Conservation (phyloP, 2,329 filamentous ascomycete genomes). For the Fusarium anguioides region DNA sequence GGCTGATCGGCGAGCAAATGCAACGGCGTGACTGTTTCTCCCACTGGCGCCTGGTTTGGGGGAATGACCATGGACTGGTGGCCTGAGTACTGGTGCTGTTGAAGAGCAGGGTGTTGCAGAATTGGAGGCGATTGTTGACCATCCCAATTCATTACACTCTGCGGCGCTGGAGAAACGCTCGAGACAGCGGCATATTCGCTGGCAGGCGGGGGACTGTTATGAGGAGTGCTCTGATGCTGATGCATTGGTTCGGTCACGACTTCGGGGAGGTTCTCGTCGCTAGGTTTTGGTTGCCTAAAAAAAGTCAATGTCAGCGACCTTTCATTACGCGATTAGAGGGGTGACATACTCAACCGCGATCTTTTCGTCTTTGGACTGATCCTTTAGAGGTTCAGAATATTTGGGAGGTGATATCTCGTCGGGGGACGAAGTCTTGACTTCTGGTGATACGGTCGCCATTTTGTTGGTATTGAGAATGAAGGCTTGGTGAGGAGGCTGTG, state of each 20-base stretch:
- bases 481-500: not conserved
- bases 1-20: slow-evolving; percentile 41
- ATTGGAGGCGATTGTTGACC: slow-evolving; percentile 33
- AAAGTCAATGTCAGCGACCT: not conserved
- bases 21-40: slow-evolving; percentile 42
- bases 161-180: slow-evolving; percentile 23
- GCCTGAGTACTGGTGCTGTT: slow-evolving; percentile 30
- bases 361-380: slow-evolving; percentile 39
- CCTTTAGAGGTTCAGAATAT: slow-evolving; percentile 18
- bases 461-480: not conserved
- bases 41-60: not conserved
- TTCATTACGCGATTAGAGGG: too few relatives aligned
- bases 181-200: slow-evolving; percentile 8
- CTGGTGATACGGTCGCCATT: slow-evolving; percentile 26
- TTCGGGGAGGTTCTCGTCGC: slow-evolving; percentile 44
- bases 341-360: slow-evolving; percentile 32
- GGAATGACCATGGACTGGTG: slow-evolving; percentile 27
- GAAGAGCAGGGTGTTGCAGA: slow-evolving; percentile 27
- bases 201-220: not conserved
- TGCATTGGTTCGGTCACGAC: slow-evolving; percentile 26
- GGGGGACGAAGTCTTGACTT: slow-evolving; percentile 10
- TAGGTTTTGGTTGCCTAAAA: slow-evolving; percentile 16
- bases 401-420: slow-evolving; percentile 37
- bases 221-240: not conserved
- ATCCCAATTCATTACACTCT: slow-evolving; percentile 11